phyloP scores from a whole-genome alignment of 306 rosid genomes.

The Echinosophora koreensis region DNA sequence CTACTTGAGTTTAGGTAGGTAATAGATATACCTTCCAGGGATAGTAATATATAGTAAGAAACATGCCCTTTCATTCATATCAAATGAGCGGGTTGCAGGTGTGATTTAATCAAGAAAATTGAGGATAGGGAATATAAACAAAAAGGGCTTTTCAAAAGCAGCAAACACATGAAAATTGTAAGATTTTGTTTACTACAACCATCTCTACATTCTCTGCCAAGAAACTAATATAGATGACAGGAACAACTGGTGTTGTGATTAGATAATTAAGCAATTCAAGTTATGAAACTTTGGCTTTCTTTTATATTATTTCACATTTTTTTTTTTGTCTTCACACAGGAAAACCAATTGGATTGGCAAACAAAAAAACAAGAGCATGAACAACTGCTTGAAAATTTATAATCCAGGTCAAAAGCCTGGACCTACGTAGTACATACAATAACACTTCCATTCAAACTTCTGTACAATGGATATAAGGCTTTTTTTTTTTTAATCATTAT shows the following conservation, averaged over 20 bases:
- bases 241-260: constrained; percentile 4
- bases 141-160: constrained; percentile 1
- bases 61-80: neutral
- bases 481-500: no score
- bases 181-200: constrained; percentile 23
- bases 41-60: constrained; percentile 7
- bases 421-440: neutral
- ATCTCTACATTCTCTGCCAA: constrained; percentile 36
- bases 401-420: neutral
- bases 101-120: constrained; percentile 26
- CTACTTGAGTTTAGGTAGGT: neutral
- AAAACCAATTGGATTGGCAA: neutral
- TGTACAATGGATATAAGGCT: neutral
- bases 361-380: neutral
- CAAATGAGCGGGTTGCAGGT: constrained; percentile 7
- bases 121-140: neutral
- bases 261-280: neutral
- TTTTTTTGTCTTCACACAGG: neutral
- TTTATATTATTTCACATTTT: no score
- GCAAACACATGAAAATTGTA: constrained; percentile 26
- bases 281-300: neutral
- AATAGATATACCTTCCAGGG: constrained; percentile 26
- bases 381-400: neutral
- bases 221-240: constrained; percentile 1
- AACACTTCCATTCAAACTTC: neutral